Percentiles rank a stretch among this genome's conserved stretches.
phyloP scores from a whole-genome alignment of 1,139 yeast genomes.

The Yamadazyma atmosphaerica region DNA sequence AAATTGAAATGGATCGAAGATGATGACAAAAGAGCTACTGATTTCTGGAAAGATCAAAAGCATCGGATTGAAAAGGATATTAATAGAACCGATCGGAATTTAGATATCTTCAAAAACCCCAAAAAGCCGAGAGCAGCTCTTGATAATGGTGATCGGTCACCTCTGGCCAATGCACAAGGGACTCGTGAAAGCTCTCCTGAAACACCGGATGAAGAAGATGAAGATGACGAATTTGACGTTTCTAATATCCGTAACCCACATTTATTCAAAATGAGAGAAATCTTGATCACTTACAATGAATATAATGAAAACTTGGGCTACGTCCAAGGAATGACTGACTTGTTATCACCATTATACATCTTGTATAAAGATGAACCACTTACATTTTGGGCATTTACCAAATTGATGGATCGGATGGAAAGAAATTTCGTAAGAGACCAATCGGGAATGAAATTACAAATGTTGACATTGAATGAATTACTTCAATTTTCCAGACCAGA shows the following conservation, averaged over 20 bases:
- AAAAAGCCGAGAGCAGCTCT: conserved; percentile 21
- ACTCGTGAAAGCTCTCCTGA: conserved; percentile 36
- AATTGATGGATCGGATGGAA: conserved; percentile 94
- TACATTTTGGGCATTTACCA: conserved; percentile 85
- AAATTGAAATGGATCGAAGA: conserved; percentile 69
- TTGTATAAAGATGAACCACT: conserved; percentile 74
- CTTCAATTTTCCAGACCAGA: conserved; percentile 88
- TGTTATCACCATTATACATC: conserved; percentile 83
- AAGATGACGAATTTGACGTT: conserved; percentile 48
- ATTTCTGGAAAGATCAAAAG: conserved; percentile 85
- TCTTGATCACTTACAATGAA: conserved; percentile 83
- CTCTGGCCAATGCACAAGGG: neutral
- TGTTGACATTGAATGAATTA: conserved; percentile 77
- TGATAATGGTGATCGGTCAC: neutral
- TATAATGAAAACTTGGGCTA: conserved; percentile 83
- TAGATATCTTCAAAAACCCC: conserved; percentile 55
- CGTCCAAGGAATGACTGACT: conserved; percentile 97
- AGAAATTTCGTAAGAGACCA: conserved; percentile 90
- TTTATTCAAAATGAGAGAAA: conserved; percentile 69
- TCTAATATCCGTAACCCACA: conserved; percentile 65
- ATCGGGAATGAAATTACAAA: conserved; percentile 88
- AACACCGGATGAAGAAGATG: conserved; percentile 54
- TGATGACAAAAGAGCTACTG: conserved; percentile 57
- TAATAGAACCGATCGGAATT: conserved; percentile 82
- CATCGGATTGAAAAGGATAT: conserved; percentile 92